A percentile compares a stretch with the other conserved stretches of the same genome.
These are phyloP conservation scores for Lophium mytilinum DNA, from an alignment of 495 filamentous ascomycete genomes.

Conservation along the genomic window DNA sequence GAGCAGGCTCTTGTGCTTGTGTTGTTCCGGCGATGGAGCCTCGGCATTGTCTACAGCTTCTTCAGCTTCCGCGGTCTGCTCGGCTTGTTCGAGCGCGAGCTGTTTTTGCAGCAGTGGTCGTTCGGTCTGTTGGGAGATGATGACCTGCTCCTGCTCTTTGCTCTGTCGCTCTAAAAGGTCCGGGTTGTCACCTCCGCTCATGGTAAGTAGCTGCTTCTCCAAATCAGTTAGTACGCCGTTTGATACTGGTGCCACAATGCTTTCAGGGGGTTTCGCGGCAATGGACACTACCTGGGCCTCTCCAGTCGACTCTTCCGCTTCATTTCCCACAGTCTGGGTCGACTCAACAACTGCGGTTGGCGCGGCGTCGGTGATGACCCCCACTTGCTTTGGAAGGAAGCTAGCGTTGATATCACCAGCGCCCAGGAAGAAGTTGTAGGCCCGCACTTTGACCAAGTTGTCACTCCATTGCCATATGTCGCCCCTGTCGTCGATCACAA, in stretches of 20 bases:
- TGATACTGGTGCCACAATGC: constrained; percentile 11
- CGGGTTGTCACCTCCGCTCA: constrained; percentile 66
- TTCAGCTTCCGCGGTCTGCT: constrained; percentile 38
- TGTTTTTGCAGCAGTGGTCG: constrained; percentile 82
- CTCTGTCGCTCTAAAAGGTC: constrained; percentile 64
- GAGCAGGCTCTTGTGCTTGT: constrained; percentile 61
- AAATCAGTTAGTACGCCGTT: constrained; percentile 49
- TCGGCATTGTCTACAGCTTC: constrained; percentile 45
- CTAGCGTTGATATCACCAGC: constrained; percentile 99
- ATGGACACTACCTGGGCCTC: constrained; percentile 3
- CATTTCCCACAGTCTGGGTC: neutral
- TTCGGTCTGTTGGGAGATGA: constrained; percentile 83
- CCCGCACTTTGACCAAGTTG: constrained; percentile 88
- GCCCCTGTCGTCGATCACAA: constrained; percentile 94
- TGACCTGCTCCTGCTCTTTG: constrained; percentile 71
- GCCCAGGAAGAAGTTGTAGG: constrained; percentile 96
- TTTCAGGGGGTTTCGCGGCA: constrained; percentile 23
- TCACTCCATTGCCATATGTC: constrained; percentile 96
- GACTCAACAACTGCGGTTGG: neutral
- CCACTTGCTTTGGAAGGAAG: constrained; percentile 72
- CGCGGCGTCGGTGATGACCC: constrained; percentile 4
- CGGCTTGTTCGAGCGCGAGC: constrained; percentile 60
- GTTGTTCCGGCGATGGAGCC: constrained; percentile 35
- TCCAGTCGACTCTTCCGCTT: neutral
- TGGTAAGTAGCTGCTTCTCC: constrained; percentile 61